Conservation (phyloP, 345 rosid species). For the Stellera chamaejasme region DNA sequence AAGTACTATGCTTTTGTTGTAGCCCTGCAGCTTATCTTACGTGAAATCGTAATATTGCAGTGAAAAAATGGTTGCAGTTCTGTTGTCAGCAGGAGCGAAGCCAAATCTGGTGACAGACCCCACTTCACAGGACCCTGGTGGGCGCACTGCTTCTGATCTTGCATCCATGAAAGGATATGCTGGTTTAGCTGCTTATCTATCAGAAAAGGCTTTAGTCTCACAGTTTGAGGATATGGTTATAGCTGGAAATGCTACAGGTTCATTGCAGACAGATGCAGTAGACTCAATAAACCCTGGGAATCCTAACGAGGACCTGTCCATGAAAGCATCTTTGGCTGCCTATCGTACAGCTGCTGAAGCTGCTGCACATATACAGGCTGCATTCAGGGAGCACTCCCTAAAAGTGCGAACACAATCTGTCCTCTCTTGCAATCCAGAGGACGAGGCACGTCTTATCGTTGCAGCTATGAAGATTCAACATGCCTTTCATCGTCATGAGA, state of each 20-base stretch:
- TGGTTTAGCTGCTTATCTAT: slow-evolving; percentile 83
- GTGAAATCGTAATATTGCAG: slow-evolving; percentile 31
- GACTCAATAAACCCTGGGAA: slow-evolving; percentile 27
- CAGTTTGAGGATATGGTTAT: slow-evolving; percentile 76
- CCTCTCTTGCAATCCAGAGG: slow-evolving; percentile 38
- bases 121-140: slow-evolving; percentile 52
- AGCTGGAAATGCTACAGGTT: slow-evolving; percentile 80
- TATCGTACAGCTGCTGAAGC: slow-evolving; percentile 88
- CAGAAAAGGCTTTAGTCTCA: slow-evolving; percentile 74
- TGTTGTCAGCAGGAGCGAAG: slow-evolving; percentile 87
- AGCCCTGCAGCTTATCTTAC: slow-evolving; percentile 1
- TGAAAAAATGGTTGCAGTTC: slow-evolving; percentile 86
- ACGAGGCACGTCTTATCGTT: slow-evolving; percentile 60
- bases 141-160: slow-evolving; percentile 80
- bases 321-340: slow-evolving; percentile 76
- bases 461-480: slow-evolving; percentile 96
- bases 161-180: slow-evolving; percentile 69
- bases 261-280: slow-evolving; percentile 37
- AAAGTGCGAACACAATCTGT: slow-evolving; percentile 44
- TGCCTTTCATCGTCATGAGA: slow-evolving; percentile 72
- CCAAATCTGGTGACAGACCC: slow-evolving; percentile 88
- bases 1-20: background rate
- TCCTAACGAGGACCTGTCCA: slow-evolving; percentile 48
- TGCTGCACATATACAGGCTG: slow-evolving; percentile 81
- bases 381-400: slow-evolving; percentile 75